Conservation (phyloP, 768 basidiomycete genomes). For the Leucosporidium scottii region DNA sequence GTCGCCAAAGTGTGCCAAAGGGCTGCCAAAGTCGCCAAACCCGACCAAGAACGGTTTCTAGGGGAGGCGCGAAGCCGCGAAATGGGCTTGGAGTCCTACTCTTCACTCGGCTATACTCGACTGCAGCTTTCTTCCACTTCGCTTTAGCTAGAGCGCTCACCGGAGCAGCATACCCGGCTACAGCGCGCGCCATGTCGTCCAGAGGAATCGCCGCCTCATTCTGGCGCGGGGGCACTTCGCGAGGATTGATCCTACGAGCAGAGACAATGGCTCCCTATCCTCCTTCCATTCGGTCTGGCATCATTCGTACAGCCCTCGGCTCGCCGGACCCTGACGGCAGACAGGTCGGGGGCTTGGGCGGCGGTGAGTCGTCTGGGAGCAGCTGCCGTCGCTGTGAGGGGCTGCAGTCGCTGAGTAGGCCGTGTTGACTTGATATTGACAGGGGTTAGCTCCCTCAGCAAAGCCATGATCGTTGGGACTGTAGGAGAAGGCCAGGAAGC, state of each 20-base stretch:
- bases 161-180: too few relatives aligned
- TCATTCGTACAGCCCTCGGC: slow-evolving; percentile 28
- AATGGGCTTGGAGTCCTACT: too few relatives aligned
- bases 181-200: too few relatives aligned
- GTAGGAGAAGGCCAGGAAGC: slow-evolving; percentile 16
- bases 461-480: slow-evolving; percentile 17
- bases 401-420: neutral
- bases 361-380: neutral
- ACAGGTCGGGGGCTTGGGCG: neutral
- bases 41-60: too few relatives aligned
- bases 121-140: too few relatives aligned
- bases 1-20: too few relatives aligned
- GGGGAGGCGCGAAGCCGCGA: too few relatives aligned
- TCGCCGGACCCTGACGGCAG: slow-evolving; percentile 25
- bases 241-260: slow-evolving; percentile 26
- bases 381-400: too few relatives aligned
- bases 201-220: slow-evolving; percentile 2
- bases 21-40: too few relatives aligned
- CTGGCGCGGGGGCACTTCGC: slow-evolving; percentile 31
- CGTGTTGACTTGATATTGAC: slow-evolving; percentile 19
- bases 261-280: slow-evolving; percentile 19
- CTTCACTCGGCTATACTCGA: too few relatives aligned
- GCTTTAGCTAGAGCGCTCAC: too few relatives aligned
- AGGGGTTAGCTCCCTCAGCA: slow-evolving; percentile 22
- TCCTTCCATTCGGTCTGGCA: slow-evolving; percentile 9